Conservation (phyloP, 2,329 filamentous ascomycete species). For the Xylariaceae sp. region DNA sequence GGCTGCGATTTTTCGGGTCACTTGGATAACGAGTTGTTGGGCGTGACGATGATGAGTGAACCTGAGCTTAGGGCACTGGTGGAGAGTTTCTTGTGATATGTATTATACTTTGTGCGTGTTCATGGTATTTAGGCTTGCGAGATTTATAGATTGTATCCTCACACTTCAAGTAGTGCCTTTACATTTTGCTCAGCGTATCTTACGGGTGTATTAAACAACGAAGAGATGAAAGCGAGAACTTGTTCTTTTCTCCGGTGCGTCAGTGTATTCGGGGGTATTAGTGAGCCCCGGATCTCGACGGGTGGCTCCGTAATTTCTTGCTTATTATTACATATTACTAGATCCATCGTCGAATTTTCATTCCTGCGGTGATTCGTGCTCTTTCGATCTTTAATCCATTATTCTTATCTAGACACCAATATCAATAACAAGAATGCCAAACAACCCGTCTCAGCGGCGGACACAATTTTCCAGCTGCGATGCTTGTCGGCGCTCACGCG, state of each 20-base stretch:
- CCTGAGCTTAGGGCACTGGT: constrained; percentile 35
- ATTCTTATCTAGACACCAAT: neutral
- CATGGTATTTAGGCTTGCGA: too few relatives aligned
- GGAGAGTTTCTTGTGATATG: constrained; percentile 10
- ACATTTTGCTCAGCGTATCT: too few relatives aligned
- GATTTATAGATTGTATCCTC: too few relatives aligned
- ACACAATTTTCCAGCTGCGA: constrained; percentile 41
- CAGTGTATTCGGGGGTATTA: too few relatives aligned
- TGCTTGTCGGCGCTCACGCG: constrained; percentile 36
- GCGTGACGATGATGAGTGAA: constrained; percentile 35
- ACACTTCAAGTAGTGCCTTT: too few relatives aligned
- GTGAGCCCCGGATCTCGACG: neutral
- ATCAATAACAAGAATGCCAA: neutral
- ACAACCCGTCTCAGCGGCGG: constrained; percentile 9
- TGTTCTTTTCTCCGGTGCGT: too few relatives aligned
- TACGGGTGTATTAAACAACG: too few relatives aligned
- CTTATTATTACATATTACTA: neutral
- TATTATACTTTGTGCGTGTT: neutral
- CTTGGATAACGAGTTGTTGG: constrained; percentile 42
- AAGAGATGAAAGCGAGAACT: too few relatives aligned
- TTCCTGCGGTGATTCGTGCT: neutral
- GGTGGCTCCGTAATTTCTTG: neutral
- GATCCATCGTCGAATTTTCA: neutral
- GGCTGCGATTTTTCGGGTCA: constrained; percentile 36
- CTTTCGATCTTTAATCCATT: neutral